Conservation (phyloP, 2,329 filamentous ascomycete genomes). For the Pleoardoris graminearum region DNA sequence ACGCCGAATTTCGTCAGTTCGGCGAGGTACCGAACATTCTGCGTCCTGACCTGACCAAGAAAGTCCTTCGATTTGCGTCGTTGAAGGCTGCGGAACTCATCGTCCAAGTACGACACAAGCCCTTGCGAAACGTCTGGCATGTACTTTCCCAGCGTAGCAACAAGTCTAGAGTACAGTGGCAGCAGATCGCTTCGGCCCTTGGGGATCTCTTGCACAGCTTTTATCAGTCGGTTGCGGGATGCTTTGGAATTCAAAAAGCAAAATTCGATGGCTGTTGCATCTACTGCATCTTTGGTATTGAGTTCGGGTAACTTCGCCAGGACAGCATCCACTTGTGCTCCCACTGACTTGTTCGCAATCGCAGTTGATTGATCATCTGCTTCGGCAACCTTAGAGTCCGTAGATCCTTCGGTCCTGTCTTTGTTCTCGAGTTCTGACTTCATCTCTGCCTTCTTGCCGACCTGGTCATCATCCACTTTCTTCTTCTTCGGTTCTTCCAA, state of each 20-base stretch:
- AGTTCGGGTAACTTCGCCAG: constrained; percentile 87
- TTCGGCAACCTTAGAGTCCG: constrained; percentile 57
- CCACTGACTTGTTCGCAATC: constrained; percentile 96
- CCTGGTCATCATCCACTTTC: constrained; percentile 78
- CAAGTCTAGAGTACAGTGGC: constrained; percentile 86
- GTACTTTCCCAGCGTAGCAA: constrained; percentile 90
- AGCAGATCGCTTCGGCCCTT: constrained; percentile 91
- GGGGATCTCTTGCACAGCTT: constrained; percentile 89
- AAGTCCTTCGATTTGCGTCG: constrained; percentile 98
- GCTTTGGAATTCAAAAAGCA: constrained; percentile 99
- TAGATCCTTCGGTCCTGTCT: constrained; percentile 48
- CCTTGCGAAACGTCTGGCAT: constrained; percentile 93
- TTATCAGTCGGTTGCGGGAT: constrained; percentile 89
- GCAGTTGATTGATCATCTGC: constrained; percentile 85
- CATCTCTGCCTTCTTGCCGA: constrained; percentile 69
- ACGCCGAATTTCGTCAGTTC: constrained; percentile 98
- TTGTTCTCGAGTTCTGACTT: constrained; percentile 49
- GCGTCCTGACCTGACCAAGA: constrained; percentile 86
- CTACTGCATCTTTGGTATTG: constrained; percentile 86
- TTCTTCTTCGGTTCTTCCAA: constrained; percentile 96
- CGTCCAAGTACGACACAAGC: constrained; percentile 87
- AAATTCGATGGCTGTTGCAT: constrained; percentile 92
- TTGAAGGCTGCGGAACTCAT: constrained; percentile 95
- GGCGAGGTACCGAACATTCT: constrained; percentile 96
- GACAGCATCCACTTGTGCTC: constrained; percentile 91